These are phyloP conservation scores for Eucalyptus tenuipes DNA, from an alignment of 345 rosid species.

Conservation along the genomic window DNA sequence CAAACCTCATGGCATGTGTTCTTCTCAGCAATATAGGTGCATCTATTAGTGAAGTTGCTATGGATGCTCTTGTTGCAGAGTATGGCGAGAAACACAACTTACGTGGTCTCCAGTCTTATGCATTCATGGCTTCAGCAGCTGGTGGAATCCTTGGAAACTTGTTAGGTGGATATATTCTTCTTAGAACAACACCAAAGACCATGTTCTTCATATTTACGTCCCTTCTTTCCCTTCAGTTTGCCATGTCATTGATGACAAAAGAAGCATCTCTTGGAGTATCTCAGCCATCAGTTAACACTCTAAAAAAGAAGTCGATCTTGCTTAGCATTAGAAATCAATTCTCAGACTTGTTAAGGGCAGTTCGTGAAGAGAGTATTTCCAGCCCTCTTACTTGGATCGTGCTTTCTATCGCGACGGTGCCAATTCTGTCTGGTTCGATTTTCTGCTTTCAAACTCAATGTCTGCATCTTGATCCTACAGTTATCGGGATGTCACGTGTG, in stretches of 20 bases:
- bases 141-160: conserved; percentile 84
- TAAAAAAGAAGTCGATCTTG: conserved; percentile 15
- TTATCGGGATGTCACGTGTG: conserved; percentile 78
- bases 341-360: conserved; percentile 35
- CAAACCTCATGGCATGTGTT: conserved; percentile 46
- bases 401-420: conserved; percentile 55
- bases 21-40: conserved; percentile 79
- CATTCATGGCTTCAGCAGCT: conserved; percentile 74
- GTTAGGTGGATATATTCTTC: conserved; percentile 55
- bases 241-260: conserved; percentile 24
- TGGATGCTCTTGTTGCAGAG: conserved; percentile 87
- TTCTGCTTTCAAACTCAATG: conserved; percentile 87
- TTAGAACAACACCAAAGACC: conserved; percentile 26
- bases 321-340: conserved; percentile 32
- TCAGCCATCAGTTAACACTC: conserved; percentile 2
- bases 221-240: conserved; percentile 47
- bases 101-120: conserved; percentile 66
- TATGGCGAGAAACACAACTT: conserved; percentile 48
- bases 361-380: conserved; percentile 42
- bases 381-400: conserved; percentile 60
- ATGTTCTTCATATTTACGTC: conserved; percentile 45
- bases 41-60: conserved; percentile 75
- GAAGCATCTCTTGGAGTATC: conserved; percentile 56
- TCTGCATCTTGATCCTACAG: conserved; percentile 49
- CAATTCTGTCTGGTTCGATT: conserved; percentile 64